Evolutionary conservation across 1,284 basidiomycete species (phyloP).

Genomic region (Moesziomyces sp.): DNA sequence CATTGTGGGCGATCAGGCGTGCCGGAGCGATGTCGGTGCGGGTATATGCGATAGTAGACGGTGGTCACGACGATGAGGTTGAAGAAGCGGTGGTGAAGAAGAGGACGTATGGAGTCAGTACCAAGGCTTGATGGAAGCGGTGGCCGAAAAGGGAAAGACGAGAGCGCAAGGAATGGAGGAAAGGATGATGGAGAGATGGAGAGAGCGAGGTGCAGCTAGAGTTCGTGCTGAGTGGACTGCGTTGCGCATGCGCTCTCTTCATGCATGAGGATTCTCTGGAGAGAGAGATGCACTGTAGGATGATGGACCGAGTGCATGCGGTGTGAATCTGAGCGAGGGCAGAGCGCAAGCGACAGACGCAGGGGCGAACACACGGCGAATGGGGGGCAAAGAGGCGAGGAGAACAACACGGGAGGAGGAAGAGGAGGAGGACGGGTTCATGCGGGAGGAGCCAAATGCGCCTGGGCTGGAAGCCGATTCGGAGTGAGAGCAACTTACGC

Average conservation of each 20-base stretch:
- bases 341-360: not conserved
- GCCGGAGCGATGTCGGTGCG: too few relatives aligned
- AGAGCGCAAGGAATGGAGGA: slow-evolving; percentile 18
- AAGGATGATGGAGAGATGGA: not conserved
- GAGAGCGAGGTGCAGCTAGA: too few relatives aligned
- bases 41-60: slow-evolving; percentile 1
- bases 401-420: slow-evolving; percentile 20
- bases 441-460: slow-evolving; percentile 1
- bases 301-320: too few relatives aligned
- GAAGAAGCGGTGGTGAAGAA: not conserved
- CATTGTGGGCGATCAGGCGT: slow-evolving; percentile 14
- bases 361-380: slow-evolving; percentile 4
- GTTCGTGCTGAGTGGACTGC: too few relatives aligned
- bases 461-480: too few relatives aligned
- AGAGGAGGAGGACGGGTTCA: slow-evolving; percentile 6
- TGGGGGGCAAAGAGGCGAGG: slow-evolving; percentile 8
- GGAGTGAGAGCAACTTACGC: slow-evolving; percentile 17
- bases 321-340: too few relatives aligned
- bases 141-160: slow-evolving; percentile 3
- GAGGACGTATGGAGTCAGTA: not conserved
- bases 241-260: too few relatives aligned
- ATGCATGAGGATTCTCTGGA: too few relatives aligned
- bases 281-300: too few relatives aligned
- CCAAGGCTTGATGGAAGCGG: slow-evolving; percentile 6
- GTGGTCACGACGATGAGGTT: slow-evolving; percentile 10